Base-by-base conservation (phyloP, 148 eudicot genomes). In the Camellia granthamiana region DNA sequence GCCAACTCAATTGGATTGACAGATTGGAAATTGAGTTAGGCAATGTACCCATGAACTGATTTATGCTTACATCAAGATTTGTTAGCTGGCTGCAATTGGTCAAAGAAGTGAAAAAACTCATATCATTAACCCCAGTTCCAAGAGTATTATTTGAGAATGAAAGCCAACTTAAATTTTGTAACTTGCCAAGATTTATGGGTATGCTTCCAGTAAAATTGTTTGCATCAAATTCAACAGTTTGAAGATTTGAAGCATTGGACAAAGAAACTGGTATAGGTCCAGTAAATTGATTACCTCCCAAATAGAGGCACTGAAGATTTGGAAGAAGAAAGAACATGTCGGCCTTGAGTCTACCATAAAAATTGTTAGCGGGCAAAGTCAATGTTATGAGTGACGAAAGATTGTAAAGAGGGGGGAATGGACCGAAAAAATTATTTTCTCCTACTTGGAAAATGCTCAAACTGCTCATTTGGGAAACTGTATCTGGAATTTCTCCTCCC, bases 201-300 rank as follows among this genome's bases (percentile, higher is more conserved):
- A 78, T 56, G 6, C 23, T 16, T 18, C 80, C 74, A 19, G 72
- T 44, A 55, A 78, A 54, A 11, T 54, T 30, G 58, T 67, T 65
- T 9, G 19, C 44, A 12, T 19, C 0, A 3, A 67, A 13, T 12
- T 10, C 11, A 67, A 66, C 10, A 6, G 4, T 2, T 21, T 18
- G 7, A 3, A 78, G 62, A 49, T 78, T 52, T 18, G 80, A 19
- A 3, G 23, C 19, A 67, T 78, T 78, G 4, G 62, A 51, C 9
- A 78, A 14, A 6, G 80, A 65, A 21, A 55, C 47, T 15, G 80
- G 80, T 16, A 78, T 66, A 1, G 10, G 4, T 41, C 73, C 80
- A 4, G 73, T 65, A 3, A 78, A 16, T 4, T 62, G 46, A 41
- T 78, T 78, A 4, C 7, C 16, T 7, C 21, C 46, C 6, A 52